These are phyloP conservation scores for Fusarium liriodendri DNA, from an alignment of 2,329 filamentous ascomycete species.

Conservation along the genomic window DNA sequence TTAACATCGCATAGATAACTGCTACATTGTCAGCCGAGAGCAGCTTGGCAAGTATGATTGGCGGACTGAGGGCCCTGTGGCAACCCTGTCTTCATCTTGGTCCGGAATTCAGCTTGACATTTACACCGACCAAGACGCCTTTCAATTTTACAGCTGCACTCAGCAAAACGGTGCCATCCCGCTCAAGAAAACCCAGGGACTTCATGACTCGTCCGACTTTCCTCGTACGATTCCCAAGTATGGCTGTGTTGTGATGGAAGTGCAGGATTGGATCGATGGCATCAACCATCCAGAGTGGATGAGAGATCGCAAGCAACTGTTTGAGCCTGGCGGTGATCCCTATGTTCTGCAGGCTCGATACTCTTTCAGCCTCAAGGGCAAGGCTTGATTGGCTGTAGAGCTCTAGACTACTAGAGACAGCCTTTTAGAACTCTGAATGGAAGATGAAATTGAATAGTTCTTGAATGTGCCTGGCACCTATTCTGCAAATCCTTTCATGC, in stretches of 20 bases:
- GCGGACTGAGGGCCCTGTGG: conserved; percentile 68
- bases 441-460: not conserved
- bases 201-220: conserved; percentile 64
- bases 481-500: not conserved
- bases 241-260: conserved; percentile 90
- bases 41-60: conserved; percentile 70
- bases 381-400: not conserved
- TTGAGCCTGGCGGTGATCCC: conserved; percentile 67
- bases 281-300: conserved; percentile 95
- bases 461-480: not conserved
- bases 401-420: not conserved
- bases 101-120: conserved; percentile 88
- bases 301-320: conserved; percentile 71
- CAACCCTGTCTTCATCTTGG: conserved; percentile 77
- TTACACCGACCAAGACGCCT: conserved; percentile 84
- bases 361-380: conserved; percentile 63
- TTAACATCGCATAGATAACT: conserved; percentile 63
- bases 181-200: conserved; percentile 77
- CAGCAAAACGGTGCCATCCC: conserved; percentile 78
- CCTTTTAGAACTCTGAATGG: not conserved
- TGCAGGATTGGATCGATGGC: conserved; percentile 92
- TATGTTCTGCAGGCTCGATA: conserved; percentile 73
- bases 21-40: conserved; percentile 75
- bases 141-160: conserved; percentile 90
- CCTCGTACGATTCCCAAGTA: conserved; percentile 76